A percentile compares a stretch with the other conserved stretches of the same genome.
These are phyloP conservation scores for Fomitopsis pulvina DNA, from an alignment of 768 basidiomycete genomes.

Conservation along the genomic window DNA sequence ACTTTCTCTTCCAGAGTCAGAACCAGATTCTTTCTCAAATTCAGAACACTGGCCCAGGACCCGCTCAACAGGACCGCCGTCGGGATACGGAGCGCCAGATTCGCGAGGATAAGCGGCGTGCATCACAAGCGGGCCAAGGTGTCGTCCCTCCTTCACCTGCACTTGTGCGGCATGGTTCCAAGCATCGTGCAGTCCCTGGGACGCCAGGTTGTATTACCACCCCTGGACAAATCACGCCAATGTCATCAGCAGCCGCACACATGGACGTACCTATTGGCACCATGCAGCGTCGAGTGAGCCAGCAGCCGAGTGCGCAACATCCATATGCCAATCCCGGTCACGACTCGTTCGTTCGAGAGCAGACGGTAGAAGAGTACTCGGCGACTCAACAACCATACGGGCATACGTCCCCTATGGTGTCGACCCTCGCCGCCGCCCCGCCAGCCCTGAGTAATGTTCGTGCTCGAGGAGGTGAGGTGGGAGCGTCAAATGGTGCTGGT, in stretches of 20 bases:
- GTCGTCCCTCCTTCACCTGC: constrained; percentile 72
- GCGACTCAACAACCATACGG: constrained; percentile 53
- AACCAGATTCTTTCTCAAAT: constrained; percentile 61
- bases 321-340: constrained; percentile 69
- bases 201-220: constrained; percentile 43
- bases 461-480: constrained; percentile 62
- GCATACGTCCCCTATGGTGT: constrained; percentile 79
- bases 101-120: constrained; percentile 61
- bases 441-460: constrained; percentile 70
- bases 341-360: constrained; percentile 39
- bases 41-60: constrained; percentile 43
- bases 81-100: constrained; percentile 50
- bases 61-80: constrained; percentile 47
- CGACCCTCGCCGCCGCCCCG: constrained; percentile 58
- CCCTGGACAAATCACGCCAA: constrained; percentile 58
- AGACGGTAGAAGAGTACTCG: constrained; percentile 48
- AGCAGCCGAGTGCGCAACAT: constrained; percentile 45
- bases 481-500: constrained; percentile 54
- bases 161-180: constrained; percentile 70
- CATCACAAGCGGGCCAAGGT: constrained; percentile 47
- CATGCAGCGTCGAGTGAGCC: constrained; percentile 37
- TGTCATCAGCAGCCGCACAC: constrained; percentile 63
- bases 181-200: constrained; percentile 51
- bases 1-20: constrained; percentile 38
- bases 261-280: constrained; percentile 62